Conservation (phyloP, 2,329 filamentous ascomycete genomes). For the Alternaria sp. region DNA sequence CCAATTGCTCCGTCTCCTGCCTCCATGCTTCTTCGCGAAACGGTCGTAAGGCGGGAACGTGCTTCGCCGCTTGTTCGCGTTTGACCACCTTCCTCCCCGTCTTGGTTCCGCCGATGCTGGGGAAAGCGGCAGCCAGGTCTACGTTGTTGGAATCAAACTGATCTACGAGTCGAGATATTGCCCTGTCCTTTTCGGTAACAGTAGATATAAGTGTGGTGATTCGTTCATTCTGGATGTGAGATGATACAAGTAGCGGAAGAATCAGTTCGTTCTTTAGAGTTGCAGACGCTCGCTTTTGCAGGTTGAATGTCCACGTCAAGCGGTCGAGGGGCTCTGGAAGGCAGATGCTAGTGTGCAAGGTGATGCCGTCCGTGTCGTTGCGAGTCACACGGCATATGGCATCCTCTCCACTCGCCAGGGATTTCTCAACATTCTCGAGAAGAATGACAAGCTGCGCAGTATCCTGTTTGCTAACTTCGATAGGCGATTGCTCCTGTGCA, state of each 20-base stretch:
- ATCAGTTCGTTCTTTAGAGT: conserved; percentile 61
- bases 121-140: conserved; percentile 66
- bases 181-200: conserved; percentile 66
- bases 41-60: conserved; percentile 62
- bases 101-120: conserved; percentile 59
- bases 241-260: conserved; percentile 61
- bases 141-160: conserved; percentile 64
- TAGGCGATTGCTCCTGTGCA: conserved; percentile 69
- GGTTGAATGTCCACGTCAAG: conserved; percentile 70
- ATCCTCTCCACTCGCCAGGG: conserved; percentile 51
- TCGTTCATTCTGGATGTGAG: conserved; percentile 57
- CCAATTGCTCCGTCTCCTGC: conserved; percentile 35
- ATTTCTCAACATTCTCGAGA: conserved; percentile 67
- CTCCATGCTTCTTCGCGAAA: conserved; percentile 62
- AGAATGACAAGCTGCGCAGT: conserved; percentile 72
- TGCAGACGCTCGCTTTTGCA: conserved; percentile 56
- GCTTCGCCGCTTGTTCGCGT: conserved; percentile 60
- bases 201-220: conserved; percentile 59
- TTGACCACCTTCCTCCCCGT: conserved; percentile 54
- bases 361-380: conserved; percentile 49
- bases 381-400: conserved; percentile 48
- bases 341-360: conserved; percentile 64
- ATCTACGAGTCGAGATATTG: conserved; percentile 66
- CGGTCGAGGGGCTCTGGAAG: conserved; percentile 70
- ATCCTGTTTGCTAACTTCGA: conserved; percentile 74